These are phyloP conservation scores for Spiraea crenata DNA, from an alignment of 331 rosid genomes.

Conservation along the genomic window DNA sequence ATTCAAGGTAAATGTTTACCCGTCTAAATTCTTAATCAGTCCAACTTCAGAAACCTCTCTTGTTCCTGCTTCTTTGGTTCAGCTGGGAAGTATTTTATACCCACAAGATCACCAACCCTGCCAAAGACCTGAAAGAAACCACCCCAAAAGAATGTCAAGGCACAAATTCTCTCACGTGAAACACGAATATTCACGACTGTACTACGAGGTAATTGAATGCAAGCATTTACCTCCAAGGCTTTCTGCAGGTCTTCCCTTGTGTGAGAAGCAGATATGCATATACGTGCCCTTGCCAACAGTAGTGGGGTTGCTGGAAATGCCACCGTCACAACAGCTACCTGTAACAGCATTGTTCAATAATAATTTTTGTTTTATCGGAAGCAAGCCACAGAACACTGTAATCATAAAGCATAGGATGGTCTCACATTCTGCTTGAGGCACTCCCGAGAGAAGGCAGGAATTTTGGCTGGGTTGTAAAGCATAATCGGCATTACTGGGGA, in stretches of 20 bases:
- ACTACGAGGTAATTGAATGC: not conserved
- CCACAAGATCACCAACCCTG: constrained; percentile 72
- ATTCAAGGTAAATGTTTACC: not conserved
- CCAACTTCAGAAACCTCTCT: constrained; percentile 20
- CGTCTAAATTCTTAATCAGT: not conserved
- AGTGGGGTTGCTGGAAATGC: constrained; percentile 68
- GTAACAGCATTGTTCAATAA: constrained; percentile 9
- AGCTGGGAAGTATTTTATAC: constrained; percentile 88
- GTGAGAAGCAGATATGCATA: constrained; percentile 67
- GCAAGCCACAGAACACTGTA: not conserved
- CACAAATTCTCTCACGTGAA: not conserved
- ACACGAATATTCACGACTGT: not conserved
- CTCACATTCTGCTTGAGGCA: constrained; percentile 66
- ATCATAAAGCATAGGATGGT: not conserved
- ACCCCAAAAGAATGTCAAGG: constrained; percentile 3
- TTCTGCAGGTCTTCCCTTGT: constrained; percentile 54
- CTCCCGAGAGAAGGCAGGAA: constrained; percentile 68
- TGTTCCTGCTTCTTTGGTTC: constrained; percentile 50
- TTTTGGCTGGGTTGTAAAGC: constrained; percentile 71
- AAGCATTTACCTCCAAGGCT: constrained; percentile 47
- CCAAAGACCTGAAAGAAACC: constrained; percentile 55
- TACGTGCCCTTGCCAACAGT: constrained; percentile 58
- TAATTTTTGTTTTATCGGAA: not conserved
- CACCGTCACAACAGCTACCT: constrained; percentile 82
- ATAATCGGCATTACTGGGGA: constrained; percentile 73